A percentile compares a stretch with the other conserved stretches of the same genome.
These are phyloP conservation scores for Paecilomyces dactylethromorphus DNA, from an alignment of 2,329 filamentous ascomycete genomes.

Conservation along the genomic window DNA sequence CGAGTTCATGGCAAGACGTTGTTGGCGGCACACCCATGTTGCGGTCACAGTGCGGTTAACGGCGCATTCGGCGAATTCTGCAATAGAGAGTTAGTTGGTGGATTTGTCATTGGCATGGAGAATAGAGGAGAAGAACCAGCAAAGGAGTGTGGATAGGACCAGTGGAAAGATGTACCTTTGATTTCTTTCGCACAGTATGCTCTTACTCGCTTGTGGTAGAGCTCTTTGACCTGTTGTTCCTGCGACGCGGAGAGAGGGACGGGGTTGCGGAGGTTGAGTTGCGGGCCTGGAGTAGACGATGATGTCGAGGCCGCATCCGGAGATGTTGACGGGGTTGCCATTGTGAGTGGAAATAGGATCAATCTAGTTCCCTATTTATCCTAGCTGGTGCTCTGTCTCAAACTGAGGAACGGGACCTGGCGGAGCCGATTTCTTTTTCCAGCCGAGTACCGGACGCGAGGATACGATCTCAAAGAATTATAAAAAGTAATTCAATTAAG, in stretches of 20 bases:
- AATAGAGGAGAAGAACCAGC: background rate
- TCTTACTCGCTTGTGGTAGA: constrained; percentile 75
- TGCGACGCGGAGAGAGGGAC: constrained; percentile 75
- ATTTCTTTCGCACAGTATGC: constrained; percentile 70
- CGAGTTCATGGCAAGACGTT: constrained; percentile 81
- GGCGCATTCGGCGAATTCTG: constrained; percentile 90
- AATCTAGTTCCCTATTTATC: background rate
- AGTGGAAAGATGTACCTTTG: constrained; percentile 50
- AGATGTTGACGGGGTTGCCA: constrained; percentile 10
- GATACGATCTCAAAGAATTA: background rate
- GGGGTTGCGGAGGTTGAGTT: constrained; percentile 58
- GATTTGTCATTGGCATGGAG: background rate
- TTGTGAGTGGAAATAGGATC: constrained; percentile 3
- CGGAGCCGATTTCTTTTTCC: background rate
- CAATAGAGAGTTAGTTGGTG: constrained; percentile 3
- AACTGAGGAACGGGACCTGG: background rate
- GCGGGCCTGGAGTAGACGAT: constrained; percentile 4
- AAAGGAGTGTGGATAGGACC: background rate
- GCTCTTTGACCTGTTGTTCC: constrained; percentile 72
- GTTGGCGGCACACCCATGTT: constrained; percentile 73
- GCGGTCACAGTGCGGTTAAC: constrained; percentile 78
- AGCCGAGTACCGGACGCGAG: background rate
- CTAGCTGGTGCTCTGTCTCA: background rate
- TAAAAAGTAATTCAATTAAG: background rate
- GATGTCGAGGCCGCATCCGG: constrained; percentile 15